Percentiles rank a stretch among this genome's conserved stretches.
phyloP scores from a whole-genome alignment of 208 protist species.

The Tritrichomonas foetus region DNA sequence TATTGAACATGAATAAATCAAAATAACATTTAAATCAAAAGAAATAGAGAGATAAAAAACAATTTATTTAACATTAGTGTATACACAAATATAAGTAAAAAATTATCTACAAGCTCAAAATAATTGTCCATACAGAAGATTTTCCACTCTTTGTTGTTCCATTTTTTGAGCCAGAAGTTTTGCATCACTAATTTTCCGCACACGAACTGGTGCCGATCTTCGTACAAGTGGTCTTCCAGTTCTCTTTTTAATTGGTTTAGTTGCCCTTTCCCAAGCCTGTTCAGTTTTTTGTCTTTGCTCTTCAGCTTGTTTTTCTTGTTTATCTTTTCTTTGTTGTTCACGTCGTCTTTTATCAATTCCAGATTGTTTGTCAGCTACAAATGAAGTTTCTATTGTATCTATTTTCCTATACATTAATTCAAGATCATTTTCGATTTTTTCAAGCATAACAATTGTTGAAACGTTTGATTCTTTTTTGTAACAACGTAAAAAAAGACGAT shows the following conservation, averaged over 20 bases:
- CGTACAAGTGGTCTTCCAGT: background rate
- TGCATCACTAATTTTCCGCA: background rate
- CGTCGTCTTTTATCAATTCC: background rate
- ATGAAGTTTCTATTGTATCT: background rate
- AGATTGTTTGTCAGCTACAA: background rate
- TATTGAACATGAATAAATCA: too few relatives aligned
- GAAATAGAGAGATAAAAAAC: too few relatives aligned
- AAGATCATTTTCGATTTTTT: background rate
- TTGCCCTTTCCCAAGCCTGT: background rate
- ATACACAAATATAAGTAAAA: too few relatives aligned
- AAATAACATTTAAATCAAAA: too few relatives aligned
- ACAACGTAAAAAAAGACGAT: background rate
- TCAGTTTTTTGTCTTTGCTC: background rate
- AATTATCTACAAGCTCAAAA: background rate
- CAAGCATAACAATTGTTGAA: background rate
- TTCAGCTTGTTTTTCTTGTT: background rate
- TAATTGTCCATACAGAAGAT: background rate
- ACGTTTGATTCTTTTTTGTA: background rate
- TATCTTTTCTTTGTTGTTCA: background rate
- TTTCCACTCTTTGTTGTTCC: background rate
- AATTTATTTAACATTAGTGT: too few relatives aligned
- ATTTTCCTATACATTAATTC: background rate
- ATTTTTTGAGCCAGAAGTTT: background rate
- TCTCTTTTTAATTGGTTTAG: slow-evolving; percentile 7
- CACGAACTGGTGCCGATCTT: background rate